Base-by-base conservation (phyloP, 2,329 filamentous ascomycete genomes). In the Microsporum canis region DNA sequence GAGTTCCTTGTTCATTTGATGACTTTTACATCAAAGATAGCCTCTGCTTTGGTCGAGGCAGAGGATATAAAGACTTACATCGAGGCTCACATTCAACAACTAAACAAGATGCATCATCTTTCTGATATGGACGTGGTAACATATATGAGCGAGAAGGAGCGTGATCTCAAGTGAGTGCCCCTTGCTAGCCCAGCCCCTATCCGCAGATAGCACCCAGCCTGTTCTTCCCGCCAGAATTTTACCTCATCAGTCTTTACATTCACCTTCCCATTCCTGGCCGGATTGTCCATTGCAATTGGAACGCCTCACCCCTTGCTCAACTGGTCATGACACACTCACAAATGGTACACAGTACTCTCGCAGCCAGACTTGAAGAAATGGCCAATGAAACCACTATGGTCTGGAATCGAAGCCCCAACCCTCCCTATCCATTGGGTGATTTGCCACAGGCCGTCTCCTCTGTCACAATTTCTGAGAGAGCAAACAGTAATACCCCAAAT, bases 391-490 rank as follows among this genome's bases (percentile, higher is more conserved):
- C n/a, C 27, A 10, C 39, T 34, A 14, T 36, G 23, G 23, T 36
- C n/a, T 59, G 57, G 57, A 34, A 36, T 14, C 41, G 33, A 59
- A 47, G 57, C 43, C 57, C 57, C 41, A 59, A 59, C 29, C 57
- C 39, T 2, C 39, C 57, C 23, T 34, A 59, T 31, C 27, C 10
- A 23, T 7, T 59, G 36, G 43, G n/a, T 17, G 33, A 49, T 29
- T 12, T 43, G 12, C 31, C 41, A 23, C 56, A 45, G 29, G 36
- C 34, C 17, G 36, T n/a, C 7, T 55, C 51, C 6, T 1, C 51
- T 36, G 29, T 14, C 4, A 8, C 17, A 27, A n/a, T 34, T 34
- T 33, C 55, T 12, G 8, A 23, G 6, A 57, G 31, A 5, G 3
- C 31, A 39, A 29, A 17, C 36, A 57, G 23, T 17, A 57, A 39